Conservation (phyloP, 148 eudicot species). For the Fallopia convolvulus region DNA sequence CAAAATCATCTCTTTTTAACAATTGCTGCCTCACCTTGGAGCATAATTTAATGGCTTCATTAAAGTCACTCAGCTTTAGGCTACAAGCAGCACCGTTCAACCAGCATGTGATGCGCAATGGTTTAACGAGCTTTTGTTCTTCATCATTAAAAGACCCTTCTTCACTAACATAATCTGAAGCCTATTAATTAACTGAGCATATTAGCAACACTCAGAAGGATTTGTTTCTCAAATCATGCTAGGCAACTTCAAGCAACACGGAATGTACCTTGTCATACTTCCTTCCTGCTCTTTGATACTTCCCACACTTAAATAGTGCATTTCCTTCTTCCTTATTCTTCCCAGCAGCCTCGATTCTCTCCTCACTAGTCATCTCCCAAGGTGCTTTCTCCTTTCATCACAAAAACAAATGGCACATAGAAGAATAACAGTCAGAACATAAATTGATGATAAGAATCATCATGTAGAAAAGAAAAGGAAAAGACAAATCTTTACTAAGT, state of each 20-base stretch:
- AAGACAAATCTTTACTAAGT: background rate
- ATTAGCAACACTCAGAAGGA: conserved; percentile 5
- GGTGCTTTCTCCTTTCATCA: conserved; percentile 53
- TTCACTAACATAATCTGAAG: conserved; percentile 43
- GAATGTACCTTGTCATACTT: conserved; percentile 57
- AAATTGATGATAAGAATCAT: background rate
- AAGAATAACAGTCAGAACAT: background rate
- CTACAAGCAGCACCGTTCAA: conserved; percentile 57
- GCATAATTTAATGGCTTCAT: conserved; percentile 44
- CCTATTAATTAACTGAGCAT: conserved; percentile 27
- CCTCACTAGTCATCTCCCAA: conserved; percentile 48
- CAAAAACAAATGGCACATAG: background rate
- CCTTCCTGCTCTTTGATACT: conserved; percentile 53
- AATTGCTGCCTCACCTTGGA: conserved; percentile 37
- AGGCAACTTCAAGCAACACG: background rate
- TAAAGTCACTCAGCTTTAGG: conserved; percentile 38
- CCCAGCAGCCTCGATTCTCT: conserved; percentile 42
- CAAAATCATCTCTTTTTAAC: background rate
- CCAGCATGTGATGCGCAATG: conserved; percentile 62
- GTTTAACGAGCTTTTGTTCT: conserved; percentile 36
- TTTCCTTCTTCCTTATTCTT: conserved; percentile 64
- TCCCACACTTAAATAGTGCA: conserved; percentile 42
- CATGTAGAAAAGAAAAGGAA: background rate
- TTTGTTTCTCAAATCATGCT: background rate
- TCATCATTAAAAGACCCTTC: conserved; percentile 39